Evolutionary conservation across 2,329 filamentous ascomycete genomes (phyloP), one percentile per base, ranked within the genome.

Genomic region (Rutstroemia sp.): DNA sequence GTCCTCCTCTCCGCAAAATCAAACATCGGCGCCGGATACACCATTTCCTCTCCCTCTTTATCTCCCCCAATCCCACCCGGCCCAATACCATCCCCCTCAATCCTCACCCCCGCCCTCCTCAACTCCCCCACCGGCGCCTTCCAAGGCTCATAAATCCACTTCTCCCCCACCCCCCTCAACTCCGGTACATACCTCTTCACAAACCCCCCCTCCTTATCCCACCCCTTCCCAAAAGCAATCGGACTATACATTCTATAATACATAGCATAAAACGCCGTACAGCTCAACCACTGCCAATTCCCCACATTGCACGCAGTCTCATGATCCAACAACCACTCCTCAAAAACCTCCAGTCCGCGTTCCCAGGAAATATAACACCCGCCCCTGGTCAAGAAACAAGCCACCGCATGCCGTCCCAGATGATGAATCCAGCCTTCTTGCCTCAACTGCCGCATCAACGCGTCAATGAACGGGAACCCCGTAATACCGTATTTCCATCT

Each of bases 311-410:
- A 88, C 1, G 86, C 83, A 0, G 82, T 77, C 67, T 90, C 87
- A 66, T 90, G 87, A 65, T 92, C 88, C 48, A 92, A 73, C 39
- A 92, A 76, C 72, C 80, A 81, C 67, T 91, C 87, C 65, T 89
- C 86, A 58, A 92, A 92, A 1, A 91, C 87, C 48, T 88, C 86
- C 5, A 84, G 85, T 1, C 88, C 88, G 17, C 88, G 80, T 72
- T 91, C 87, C 87, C 88, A 92, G 65, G 84, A 81, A 46, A 92
- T 75, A 65, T 90, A 92, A 69, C 86, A 90, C 0, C 88, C 88
- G 1, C 88, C 87, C 2, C 88, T 76, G 0, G 88, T 91, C n/a
- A 92, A 75, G 68, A 92, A 92, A 67, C 87, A 91, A 0, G 88
- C 88, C 0, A 92, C 83, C n/a, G 83, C 80, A 69, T 92, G 88